These are phyloP conservation scores for Sporothrix luriei DNA, from an alignment of 2,329 filamentous ascomycete genomes.

Conservation along the genomic window DNA sequence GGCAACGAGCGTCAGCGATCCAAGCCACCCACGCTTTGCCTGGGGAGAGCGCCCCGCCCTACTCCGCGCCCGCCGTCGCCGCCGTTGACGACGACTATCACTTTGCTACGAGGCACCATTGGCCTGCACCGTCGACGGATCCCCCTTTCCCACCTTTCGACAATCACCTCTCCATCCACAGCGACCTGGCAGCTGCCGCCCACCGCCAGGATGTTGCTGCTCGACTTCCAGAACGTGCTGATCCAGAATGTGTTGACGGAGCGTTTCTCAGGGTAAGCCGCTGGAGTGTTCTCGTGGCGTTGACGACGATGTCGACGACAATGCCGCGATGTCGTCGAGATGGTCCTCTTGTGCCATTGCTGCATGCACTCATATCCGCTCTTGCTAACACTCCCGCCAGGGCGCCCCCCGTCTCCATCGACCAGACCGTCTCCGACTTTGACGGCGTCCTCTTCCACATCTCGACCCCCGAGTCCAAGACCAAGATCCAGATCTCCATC, in stretches of 20 bases:
- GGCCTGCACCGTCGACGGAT: neutral
- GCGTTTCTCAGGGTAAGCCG: constrained; percentile 78
- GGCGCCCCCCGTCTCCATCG: constrained; percentile 82
- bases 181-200: constrained; percentile 14
- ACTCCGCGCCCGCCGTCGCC: constrained; percentile 23
- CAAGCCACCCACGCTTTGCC: constrained; percentile 10
- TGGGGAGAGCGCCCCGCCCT: constrained; percentile 1
- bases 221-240: constrained; percentile 98
- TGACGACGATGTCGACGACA: neutral
- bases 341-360: neutral
- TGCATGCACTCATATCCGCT: no score
- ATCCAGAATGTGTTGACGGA: constrained; percentile 96
- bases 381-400: constrained; percentile 49
- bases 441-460: constrained; percentile 99
- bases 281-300: neutral
- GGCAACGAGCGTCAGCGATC: constrained; percentile 11
- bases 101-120: neutral
- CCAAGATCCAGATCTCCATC: constrained; percentile 91
- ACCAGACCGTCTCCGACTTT: constrained; percentile 98
- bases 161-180: neutral
- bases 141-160: neutral
- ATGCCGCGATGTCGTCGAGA: neutral
- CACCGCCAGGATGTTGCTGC: constrained; percentile 71
- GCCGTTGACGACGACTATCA: constrained; percentile 16
- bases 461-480: constrained; percentile 90